Conservation (phyloP, 345 rosid species). For the Arabis alpina region DNA sequence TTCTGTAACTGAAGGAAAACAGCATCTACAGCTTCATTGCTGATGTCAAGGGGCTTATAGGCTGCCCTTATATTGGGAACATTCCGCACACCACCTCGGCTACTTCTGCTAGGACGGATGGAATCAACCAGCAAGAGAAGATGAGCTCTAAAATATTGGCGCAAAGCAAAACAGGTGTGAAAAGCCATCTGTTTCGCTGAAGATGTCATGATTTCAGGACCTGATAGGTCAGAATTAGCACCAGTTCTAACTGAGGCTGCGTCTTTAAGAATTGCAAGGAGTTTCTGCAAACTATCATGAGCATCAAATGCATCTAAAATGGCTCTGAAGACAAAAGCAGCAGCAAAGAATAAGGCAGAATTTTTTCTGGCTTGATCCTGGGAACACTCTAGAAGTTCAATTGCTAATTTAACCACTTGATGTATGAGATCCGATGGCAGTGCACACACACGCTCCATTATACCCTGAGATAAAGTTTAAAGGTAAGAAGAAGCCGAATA, state of each 20-base stretch:
- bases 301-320: conserved; percentile 96
- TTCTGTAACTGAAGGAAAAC: conserved; percentile 89
- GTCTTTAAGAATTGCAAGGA: conserved; percentile 72
- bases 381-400: conserved; percentile 80
- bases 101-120: conserved; percentile 83
- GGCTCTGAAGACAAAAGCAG: conserved; percentile 96
- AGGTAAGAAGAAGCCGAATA: conserved; percentile 24
- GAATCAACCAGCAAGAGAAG: conserved; percentile 88
- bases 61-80: conserved; percentile 83
- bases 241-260: conserved; percentile 97
- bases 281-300: conserved; percentile 83
- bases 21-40: conserved; percentile 97
- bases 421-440: conserved; percentile 80
- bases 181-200: conserved; percentile 96
- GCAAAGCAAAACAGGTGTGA: conserved; percentile 91
- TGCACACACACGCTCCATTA: conserved; percentile 98
- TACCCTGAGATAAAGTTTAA: conserved; percentile 56
- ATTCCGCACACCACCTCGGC: conserved; percentile 70
- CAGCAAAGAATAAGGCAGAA: conserved; percentile 90
- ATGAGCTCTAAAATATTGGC: conserved; percentile 98
- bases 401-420: conserved; percentile 86
- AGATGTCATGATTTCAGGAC: conserved; percentile 83
- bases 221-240: conserved; percentile 79
- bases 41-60: conserved; percentile 91
- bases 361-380: conserved; percentile 95